Percentiles rank a stretch among this genome's conserved stretches.
These are phyloP conservation scores for Metschnikowia borealis DNA, from an alignment of 805 yeast species.

Conservation along the genomic window DNA sequence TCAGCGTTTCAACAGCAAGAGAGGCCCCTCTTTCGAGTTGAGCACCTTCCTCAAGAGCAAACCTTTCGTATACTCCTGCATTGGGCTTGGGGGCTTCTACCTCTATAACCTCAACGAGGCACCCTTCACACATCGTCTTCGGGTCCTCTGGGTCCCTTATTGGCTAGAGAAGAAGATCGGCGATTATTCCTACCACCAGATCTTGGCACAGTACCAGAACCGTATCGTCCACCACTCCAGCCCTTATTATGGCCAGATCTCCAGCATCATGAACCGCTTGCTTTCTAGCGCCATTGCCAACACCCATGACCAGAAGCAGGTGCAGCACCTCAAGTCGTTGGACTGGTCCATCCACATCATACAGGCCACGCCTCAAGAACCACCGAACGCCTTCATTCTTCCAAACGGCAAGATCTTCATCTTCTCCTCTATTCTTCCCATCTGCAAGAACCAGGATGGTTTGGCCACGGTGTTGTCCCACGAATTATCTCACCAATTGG, in stretches of 20 bases:
- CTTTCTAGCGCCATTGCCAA: constrained; percentile 50
- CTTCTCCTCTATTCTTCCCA: constrained; percentile 69
- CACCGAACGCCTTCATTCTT: constrained; percentile 94
- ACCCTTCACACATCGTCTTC: constrained; percentile 68
- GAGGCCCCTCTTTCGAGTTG: constrained; percentile 6
- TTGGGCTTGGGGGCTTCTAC: constrained; percentile 19
- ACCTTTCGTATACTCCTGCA: constrained; percentile 30
- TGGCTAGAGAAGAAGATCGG: constrained; percentile 64
- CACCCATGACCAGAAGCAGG: constrained; percentile 30
- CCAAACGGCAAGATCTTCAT: constrained; percentile 97
- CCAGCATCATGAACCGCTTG: constrained; percentile 59
- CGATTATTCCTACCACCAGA: constrained; percentile 55
- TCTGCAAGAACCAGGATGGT: constrained; percentile 82
- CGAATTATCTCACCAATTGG: constrained; percentile 91
- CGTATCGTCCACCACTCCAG: constrained; percentile 58
- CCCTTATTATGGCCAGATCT: constrained; percentile 56
- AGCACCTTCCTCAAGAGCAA: constrained; percentile 21
- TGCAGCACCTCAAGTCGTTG: constrained; percentile 32
- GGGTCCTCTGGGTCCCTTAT: constrained; percentile 70
- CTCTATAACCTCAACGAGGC: constrained; percentile 61
- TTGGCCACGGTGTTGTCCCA: constrained; percentile 93
- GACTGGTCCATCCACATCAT: constrained; percentile 79
- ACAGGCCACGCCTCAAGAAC: constrained; percentile 50
- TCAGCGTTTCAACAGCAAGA: constrained; percentile 15
- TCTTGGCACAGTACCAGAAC: constrained; percentile 50